These are phyloP conservation scores for Mortierella sp. DNA, from an alignment of 371 early-diverging fungal species.

Conservation along the genomic window DNA sequence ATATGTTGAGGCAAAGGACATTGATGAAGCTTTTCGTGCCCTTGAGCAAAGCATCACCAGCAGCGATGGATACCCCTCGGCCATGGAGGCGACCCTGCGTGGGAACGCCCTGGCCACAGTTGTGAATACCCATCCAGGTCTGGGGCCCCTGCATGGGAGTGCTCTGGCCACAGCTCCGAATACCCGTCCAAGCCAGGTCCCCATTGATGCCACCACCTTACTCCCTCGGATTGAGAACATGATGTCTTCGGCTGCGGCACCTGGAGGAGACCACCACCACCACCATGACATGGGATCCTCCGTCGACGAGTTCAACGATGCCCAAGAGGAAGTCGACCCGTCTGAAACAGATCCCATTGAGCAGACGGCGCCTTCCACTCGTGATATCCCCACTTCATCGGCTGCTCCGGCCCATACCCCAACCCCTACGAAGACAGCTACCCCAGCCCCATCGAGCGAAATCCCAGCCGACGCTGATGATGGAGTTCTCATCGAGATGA, in stretches of 20 bases:
- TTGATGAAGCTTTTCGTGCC: background rate
- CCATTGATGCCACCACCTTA: background rate
- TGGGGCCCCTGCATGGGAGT: background rate
- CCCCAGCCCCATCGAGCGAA: slow-evolving; percentile 32
- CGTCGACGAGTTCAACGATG: background rate
- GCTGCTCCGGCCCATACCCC: no score
- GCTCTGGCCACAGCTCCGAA: no score
- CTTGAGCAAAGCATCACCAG: background rate
- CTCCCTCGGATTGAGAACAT: background rate
- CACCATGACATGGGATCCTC: background rate
- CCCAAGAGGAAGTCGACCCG: slow-evolving; percentile 1
- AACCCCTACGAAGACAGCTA: slow-evolving; percentile 3
- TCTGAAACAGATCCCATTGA: slow-evolving; percentile 1
- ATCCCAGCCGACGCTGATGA: slow-evolving; percentile 4
- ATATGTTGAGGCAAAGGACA: background rate
- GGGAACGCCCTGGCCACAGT: background rate
- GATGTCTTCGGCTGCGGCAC: background rate
- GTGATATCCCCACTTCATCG: no score
- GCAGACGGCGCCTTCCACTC: slow-evolving; percentile 14
- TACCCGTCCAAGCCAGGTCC: no score
- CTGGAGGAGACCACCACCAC: slow-evolving; percentile 1
- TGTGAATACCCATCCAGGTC: no score
- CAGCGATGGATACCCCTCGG: background rate
- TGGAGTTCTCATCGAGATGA: slow-evolving; percentile 34
- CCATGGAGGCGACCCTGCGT: background rate